A percentile compares a stretch with the other conserved stretches of the same genome.
Conservation (phyloP, 805 yeast species). For the Ogataea degrootiae region DNA sequence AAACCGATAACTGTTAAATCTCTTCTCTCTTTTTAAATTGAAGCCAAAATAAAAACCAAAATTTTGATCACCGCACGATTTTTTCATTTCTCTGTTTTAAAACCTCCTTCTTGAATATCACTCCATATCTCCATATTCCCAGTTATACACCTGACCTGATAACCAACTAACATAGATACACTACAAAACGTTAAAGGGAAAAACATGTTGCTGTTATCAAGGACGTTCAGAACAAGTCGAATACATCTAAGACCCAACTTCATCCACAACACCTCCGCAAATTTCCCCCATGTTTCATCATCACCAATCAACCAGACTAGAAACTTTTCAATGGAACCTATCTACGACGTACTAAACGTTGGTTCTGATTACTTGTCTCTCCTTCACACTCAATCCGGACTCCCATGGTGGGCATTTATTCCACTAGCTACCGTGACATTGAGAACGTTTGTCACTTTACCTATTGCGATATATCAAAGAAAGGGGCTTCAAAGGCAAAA, state of each 20-base stretch:
- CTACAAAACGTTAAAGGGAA: too few species aligned
- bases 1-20: too few species aligned
- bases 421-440: constrained; percentile 68
- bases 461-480: constrained; percentile 72
- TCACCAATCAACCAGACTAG: constrained; percentile 3
- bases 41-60: not conserved
- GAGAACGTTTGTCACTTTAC: constrained; percentile 66
- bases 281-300: not conserved
- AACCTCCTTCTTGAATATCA: too few species aligned
- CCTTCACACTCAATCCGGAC: constrained; percentile 49
- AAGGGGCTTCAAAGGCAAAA: constrained; percentile 66
- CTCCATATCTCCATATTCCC: too few species aligned
- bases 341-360: constrained; percentile 14
- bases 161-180: too few species aligned
- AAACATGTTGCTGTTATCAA: too few species aligned
- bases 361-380: constrained; percentile 35
- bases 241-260: too few species aligned
- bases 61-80: too few species aligned
- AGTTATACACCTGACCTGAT: too few species aligned
- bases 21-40: too few species aligned
- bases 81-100: too few species aligned
- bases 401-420: constrained; percentile 82
- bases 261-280: not conserved
- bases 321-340: constrained; percentile 20
- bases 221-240: too few species aligned